A percentile compares a stretch with the other conserved stretches of the same genome.
Conservation (phyloP, 768 basidiomycete species). For the Atractiella rhizophila region DNA sequence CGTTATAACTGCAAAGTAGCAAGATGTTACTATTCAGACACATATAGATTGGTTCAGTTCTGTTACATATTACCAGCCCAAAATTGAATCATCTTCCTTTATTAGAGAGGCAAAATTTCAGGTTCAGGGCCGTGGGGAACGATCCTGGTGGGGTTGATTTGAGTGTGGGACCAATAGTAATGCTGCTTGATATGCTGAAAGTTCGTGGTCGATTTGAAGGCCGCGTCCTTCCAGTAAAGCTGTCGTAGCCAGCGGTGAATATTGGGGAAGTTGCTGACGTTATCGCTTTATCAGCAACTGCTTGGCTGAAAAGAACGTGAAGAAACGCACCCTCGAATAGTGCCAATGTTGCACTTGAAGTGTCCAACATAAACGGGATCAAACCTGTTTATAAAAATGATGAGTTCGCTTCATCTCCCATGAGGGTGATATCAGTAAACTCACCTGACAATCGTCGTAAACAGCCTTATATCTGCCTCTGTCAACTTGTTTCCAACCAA, state of each 20-base stretch:
- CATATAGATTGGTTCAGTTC: too few species aligned
- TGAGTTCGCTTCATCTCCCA: slow-evolving; percentile 63
- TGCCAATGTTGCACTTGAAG: slow-evolving; percentile 80
- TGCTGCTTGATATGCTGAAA: slow-evolving; percentile 62
- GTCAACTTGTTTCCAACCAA: slow-evolving; percentile 61
- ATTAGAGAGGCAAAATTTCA: too few species aligned
- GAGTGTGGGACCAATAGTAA: slow-evolving; percentile 1
- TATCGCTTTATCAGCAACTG: not conserved
- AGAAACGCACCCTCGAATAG: slow-evolving; percentile 12
- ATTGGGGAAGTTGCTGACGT: not conserved
- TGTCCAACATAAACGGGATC: slow-evolving; percentile 72
- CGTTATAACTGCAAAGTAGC: too few species aligned
- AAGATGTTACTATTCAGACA: too few species aligned
- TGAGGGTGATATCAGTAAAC: not conserved
- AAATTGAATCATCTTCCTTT: too few species aligned
- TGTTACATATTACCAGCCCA: too few species aligned
- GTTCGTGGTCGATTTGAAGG: slow-evolving; percentile 65
- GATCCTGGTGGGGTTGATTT: slow-evolving; percentile 47
- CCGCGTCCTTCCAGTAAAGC: slow-evolving; percentile 69
- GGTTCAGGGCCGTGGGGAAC: too few species aligned
- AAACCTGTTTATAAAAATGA: slow-evolving; percentile 77
- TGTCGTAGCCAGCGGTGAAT: slow-evolving; percentile 59
- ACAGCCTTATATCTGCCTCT: slow-evolving; percentile 24
- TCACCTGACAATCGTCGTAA: not conserved
- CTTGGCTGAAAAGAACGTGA: not conserved